These are phyloP conservation scores for Pythium insidiosum DNA, from an alignment of 352 stramenopile genomes.

Conservation along the genomic window DNA sequence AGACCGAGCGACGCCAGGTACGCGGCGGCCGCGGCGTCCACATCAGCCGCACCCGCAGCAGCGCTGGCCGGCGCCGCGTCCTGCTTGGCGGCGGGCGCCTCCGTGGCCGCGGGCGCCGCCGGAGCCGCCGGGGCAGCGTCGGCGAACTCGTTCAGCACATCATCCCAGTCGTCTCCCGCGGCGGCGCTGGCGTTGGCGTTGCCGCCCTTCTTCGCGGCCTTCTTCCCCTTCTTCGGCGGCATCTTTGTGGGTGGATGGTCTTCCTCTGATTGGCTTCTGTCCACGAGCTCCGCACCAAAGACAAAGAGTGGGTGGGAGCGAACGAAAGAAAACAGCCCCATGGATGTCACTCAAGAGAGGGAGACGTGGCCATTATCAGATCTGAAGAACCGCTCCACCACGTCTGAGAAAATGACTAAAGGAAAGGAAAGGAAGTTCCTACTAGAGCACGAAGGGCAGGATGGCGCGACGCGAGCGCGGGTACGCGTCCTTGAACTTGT, in stretches of 20 bases:
- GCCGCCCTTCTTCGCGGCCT: constrained; percentile 32
- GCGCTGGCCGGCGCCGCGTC: constrained; percentile 5
- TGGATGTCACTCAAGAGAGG: not conserved
- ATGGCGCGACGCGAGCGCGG: constrained; percentile 9
- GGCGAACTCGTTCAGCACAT: constrained; percentile 68
- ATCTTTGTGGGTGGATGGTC: no score
- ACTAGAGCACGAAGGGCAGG: constrained; percentile 7
- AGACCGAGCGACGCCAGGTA: constrained; percentile 74
- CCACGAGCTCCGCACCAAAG: no score
- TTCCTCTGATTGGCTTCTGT: no score
- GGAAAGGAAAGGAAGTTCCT: no score
- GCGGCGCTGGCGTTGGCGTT: constrained; percentile 1
- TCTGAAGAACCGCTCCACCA: no score
- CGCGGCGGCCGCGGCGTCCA: constrained; percentile 63
- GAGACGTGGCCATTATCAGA: no score
- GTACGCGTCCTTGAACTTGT: constrained; percentile 17
- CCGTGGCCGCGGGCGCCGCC: constrained; percentile 4
- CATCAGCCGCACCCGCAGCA: constrained; percentile 16
- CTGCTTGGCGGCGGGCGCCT: constrained; percentile 5
- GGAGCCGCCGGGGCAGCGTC: constrained; percentile 7
- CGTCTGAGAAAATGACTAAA: no score
- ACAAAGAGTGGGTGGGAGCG: not conserved
- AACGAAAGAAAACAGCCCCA: not conserved
- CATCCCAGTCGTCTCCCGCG: constrained; percentile 51
- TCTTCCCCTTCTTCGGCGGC: constrained; percentile 81